Percentiles rank a stretch among this genome's conserved stretches.
Conservation (phyloP, 2,329 filamentous ascomycete genomes). For the Parasarocladium wereldwijsianum region DNA sequence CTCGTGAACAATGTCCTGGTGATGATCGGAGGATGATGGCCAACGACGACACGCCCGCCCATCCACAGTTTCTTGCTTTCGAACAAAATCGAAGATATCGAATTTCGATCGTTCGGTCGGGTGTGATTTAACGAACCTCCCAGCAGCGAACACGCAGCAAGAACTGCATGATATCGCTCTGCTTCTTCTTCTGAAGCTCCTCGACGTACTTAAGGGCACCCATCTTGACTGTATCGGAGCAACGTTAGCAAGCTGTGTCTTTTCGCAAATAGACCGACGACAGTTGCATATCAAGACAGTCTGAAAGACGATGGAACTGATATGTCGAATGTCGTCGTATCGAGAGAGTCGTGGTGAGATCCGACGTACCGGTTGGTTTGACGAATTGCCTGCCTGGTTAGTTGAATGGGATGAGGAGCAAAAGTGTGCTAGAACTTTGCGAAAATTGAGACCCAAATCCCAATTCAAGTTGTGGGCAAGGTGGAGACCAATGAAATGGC, state of each 20-base stretch:
- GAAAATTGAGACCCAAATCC: too few species aligned
- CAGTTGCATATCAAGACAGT: neutral
- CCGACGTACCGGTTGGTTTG: slow-evolving; percentile 21
- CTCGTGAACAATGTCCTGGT: too few species aligned
- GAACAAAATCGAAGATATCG: too few species aligned
- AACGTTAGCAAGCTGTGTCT: neutral
- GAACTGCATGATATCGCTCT: slow-evolving; percentile 99
- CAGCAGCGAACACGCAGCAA: slow-evolving; percentile 99
- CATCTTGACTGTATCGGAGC: slow-evolving; percentile 52
- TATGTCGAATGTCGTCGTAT: neutral
- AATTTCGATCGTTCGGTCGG: slow-evolving; percentile 2
- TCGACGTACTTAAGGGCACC: slow-evolving; percentile 99
- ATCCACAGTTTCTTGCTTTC: too few species aligned
- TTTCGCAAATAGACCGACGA: slow-evolving; percentile 10
- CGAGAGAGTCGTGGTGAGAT: slow-evolving; percentile 1
- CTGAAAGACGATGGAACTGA: neutral
- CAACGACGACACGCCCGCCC: slow-evolving; percentile 15
- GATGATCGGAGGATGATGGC: slow-evolving; percentile 9
- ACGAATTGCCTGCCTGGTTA: slow-evolving; percentile 9
- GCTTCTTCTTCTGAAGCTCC: slow-evolving; percentile 99
- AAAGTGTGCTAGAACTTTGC: slow-evolving; percentile 4
- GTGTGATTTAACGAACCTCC: slow-evolving; percentile 66
- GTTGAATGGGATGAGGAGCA: slow-evolving; percentile 4
- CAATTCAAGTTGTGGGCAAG: too few species aligned
- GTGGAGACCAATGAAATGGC: too few species aligned